Conservation (phyloP, 2,329 filamentous ascomycete species). For the Onygenales sp. region DNA sequence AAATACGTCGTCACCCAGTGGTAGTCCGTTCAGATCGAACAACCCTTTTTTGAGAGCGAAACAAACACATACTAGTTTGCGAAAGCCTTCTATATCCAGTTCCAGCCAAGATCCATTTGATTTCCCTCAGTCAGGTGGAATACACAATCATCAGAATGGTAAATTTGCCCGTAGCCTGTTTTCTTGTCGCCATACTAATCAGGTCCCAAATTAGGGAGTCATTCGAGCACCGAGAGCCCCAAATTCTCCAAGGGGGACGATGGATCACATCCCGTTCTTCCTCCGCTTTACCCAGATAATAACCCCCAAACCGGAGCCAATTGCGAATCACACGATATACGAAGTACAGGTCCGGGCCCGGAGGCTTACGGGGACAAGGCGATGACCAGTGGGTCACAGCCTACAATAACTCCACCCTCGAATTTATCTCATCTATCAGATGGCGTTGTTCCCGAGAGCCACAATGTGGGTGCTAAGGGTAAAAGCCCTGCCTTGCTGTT, state of each 20-base stretch:
- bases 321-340: background rate
- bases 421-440: background rate
- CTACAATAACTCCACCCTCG: background rate
- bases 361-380: background rate
- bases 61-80: constrained; percentile 5
- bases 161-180: background rate
- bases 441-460: background rate
- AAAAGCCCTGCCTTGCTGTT: background rate
- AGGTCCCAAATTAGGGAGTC: background rate
- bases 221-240: background rate
- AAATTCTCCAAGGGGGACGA: background rate
- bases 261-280: background rate
- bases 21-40: constrained; percentile 24
- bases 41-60: constrained; percentile 30
- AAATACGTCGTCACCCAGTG: background rate
- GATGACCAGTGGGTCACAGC: background rate
- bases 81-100: background rate
- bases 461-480: background rate
- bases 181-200: background rate
- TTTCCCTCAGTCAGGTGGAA: background rate
- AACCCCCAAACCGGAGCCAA: background rate
- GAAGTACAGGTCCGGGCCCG: background rate
- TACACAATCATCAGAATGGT: background rate
- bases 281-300: background rate
- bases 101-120: background rate